Conservation (phyloP, 2,329 filamentous ascomycete species). For the Aspergillus sp. region DNA sequence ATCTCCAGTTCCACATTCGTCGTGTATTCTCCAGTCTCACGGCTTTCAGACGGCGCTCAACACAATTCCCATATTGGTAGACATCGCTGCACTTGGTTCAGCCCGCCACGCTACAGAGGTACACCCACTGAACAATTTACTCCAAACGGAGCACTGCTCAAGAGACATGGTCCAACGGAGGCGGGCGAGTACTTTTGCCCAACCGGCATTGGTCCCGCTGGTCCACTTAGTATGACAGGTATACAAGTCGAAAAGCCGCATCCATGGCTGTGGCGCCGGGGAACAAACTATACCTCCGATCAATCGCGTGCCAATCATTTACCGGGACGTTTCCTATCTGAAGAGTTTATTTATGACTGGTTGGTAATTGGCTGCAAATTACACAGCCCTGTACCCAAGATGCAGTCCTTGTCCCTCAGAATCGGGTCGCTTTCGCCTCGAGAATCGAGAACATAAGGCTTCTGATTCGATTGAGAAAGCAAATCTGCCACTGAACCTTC, state of each 20-base stretch:
- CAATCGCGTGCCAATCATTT: background rate
- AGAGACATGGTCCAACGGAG: background rate
- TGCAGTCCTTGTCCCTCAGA: background rate
- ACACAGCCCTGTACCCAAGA: background rate
- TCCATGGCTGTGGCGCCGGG: conserved; percentile 2
- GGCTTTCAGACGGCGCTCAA: background rate
- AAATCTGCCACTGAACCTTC: background rate
- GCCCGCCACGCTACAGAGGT: background rate
- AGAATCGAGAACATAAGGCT: background rate
- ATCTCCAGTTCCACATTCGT: background rate
- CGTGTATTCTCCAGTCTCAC: background rate
- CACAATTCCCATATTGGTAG: background rate
- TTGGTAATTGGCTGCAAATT: background rate
- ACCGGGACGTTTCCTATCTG: background rate
- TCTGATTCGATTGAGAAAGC: background rate
- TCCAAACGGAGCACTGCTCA: background rate
- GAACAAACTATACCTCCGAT: background rate
- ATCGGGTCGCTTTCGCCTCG: background rate
- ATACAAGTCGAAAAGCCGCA: background rate
- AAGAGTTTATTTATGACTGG: background rate
- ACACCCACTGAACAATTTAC: background rate
- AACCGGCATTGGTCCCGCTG: background rate
- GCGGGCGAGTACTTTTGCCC: background rate
- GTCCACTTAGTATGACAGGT: conserved; percentile 4
- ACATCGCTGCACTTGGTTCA: background rate